Conservation (phyloP, 495 filamentous ascomycete genomes). For the Chaetomium fimeti region DNA sequence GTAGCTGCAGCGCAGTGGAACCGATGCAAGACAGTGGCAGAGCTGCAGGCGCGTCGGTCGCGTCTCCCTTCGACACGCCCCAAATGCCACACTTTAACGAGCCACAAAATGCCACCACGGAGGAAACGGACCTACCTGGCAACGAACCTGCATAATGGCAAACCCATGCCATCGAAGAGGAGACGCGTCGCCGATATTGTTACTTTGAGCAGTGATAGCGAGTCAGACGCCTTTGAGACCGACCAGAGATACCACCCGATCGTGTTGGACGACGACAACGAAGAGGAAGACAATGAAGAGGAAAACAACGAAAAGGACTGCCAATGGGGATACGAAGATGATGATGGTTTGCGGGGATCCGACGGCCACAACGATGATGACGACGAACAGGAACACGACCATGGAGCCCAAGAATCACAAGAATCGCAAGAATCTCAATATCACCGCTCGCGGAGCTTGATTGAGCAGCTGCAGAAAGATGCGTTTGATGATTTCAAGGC, state of each 20-base stretch:
- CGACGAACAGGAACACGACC: neutral
- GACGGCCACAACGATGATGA: neutral
- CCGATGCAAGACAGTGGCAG: neutral
- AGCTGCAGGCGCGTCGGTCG: neutral
- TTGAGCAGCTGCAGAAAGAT: conserved; percentile 14
- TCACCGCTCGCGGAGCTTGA: neutral
- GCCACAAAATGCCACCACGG: conserved; percentile 2
- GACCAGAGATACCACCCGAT: neutral
- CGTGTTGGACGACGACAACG: neutral
- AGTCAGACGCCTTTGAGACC: neutral
- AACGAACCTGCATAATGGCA: neutral
- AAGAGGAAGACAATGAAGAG: neutral
- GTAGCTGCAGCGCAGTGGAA: neutral
- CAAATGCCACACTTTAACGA: conserved; percentile 7
- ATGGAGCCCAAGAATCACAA: neutral
- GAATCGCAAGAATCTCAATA: neutral
- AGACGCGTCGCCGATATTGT: neutral
- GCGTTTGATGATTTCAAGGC: conserved; percentile 19
- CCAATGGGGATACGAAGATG: neutral
- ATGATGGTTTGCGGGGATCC: too few species aligned
- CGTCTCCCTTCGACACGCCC: neutral
- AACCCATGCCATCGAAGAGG: neutral
- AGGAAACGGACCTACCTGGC: conserved; percentile 6
- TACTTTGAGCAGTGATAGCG: conserved; percentile 11
- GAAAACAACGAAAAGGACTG: neutral